These are phyloP conservation scores for Hortiboletus flavorubellus DNA, from an alignment of 768 basidiomycete species.

Conservation along the genomic window DNA sequence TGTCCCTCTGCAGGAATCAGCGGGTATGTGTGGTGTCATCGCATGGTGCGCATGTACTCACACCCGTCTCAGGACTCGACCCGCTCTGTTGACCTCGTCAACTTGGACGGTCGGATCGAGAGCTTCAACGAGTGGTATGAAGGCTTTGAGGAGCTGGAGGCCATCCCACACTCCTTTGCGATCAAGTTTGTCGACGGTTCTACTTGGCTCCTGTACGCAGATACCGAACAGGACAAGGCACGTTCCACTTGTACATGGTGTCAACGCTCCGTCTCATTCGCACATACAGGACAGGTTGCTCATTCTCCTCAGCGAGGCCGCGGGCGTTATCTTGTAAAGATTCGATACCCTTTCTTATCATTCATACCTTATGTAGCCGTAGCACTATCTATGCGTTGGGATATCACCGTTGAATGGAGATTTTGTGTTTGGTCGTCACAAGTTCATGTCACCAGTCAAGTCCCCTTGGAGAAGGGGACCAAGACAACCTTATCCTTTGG, in stretches of 20 bases:
- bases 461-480: too few relatives aligned
- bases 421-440: background rate
- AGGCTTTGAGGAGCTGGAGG: slow-evolving; percentile 63
- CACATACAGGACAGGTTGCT: slow-evolving; percentile 22
- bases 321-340: slow-evolving; percentile 27
- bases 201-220: slow-evolving; percentile 58
- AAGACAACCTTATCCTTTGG: too few relatives aligned
- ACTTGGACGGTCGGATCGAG: slow-evolving; percentile 44
- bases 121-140: slow-evolving; percentile 61
- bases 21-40: slow-evolving; percentile 36
- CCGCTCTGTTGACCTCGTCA: slow-evolving; percentile 33
- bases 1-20: slow-evolving; percentile 50
- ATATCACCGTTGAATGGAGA: slow-evolving; percentile 3
- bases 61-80: slow-evolving; percentile 26
- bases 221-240: slow-evolving; percentile 64
- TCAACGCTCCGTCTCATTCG: background rate
- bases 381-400: slow-evolving; percentile 9
- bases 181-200: slow-evolving; percentile 53
- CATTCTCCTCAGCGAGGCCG: slow-evolving; percentile 29
- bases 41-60: slow-evolving; percentile 1
- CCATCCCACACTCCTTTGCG: slow-evolving; percentile 65
- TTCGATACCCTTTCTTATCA: slow-evolving; percentile 11
- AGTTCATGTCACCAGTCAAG: background rate
- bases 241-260: background rate
- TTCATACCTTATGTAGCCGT: slow-evolving; percentile 16